phyloP scores from a whole-genome alignment of 2,329 filamentous ascomycete genomes.

The Pyrenophora tritici-repentis region DNA sequence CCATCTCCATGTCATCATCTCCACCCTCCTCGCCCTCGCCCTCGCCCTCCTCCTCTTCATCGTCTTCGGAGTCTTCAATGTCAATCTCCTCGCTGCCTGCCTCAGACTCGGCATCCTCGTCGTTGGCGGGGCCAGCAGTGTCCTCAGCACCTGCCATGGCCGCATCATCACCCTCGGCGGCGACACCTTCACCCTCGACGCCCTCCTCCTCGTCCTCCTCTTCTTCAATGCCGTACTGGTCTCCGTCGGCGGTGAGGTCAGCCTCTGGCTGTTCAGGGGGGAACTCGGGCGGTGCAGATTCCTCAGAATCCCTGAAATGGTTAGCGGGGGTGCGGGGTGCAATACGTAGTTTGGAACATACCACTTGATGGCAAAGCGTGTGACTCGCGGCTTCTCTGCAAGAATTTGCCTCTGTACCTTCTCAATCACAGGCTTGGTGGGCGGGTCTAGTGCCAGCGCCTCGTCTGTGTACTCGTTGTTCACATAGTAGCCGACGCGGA shows the following conservation, averaged over 20 bases:
- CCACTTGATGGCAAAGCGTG: conserved; percentile 98
- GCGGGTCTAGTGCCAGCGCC: conserved; percentile 85
- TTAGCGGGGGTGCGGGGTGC: conserved; percentile 21
- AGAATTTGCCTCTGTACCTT: conserved; percentile 90
- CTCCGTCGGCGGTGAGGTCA: conserved; percentile 80
- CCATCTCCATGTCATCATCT: conserved; percentile 63
- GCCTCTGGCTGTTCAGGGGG: conserved; percentile 97
- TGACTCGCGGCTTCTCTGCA: conserved; percentile 96
- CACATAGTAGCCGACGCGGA: conserved; percentile 98
- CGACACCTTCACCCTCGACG: conserved; percentile 57
- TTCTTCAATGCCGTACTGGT: conserved; percentile 83
- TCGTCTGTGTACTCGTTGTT: conserved; percentile 98
- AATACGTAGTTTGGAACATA: conserved; percentile 52
- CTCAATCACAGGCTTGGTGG: conserved; percentile 89
- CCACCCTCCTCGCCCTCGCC: conserved; percentile 63
- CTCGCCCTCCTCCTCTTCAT: conserved; percentile 69
- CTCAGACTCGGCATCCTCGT: conserved; percentile 72
- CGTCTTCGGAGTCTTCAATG: conserved; percentile 74
- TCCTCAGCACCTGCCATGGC: conserved; percentile 76
- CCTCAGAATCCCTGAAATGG: conserved; percentile 86
- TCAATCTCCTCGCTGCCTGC: conserved; percentile 80
- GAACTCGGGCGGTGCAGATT: conserved; percentile 92
- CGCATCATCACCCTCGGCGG: conserved; percentile 64
- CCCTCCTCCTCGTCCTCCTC: conserved; percentile 72
- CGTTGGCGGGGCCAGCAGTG: conserved; percentile 55